phyloP scores from a whole-genome alignment of 2,329 filamentous ascomycete genomes.

The Trichoderma polysporum region DNA sequence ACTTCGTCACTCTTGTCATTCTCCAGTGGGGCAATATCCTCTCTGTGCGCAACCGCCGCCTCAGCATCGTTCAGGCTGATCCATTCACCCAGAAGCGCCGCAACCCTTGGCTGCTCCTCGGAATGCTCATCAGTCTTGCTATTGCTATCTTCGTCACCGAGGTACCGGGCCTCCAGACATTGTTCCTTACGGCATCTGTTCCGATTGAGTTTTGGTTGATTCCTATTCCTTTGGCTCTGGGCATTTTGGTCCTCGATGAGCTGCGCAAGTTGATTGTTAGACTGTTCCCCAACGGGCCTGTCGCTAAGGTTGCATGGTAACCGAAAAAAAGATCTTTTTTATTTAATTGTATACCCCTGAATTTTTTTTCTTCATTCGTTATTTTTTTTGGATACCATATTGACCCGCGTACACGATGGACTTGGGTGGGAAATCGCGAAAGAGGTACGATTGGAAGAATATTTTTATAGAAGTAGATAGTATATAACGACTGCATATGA shows the following conservation, averaged over 20 bases:
- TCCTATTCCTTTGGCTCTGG: constrained; percentile 50
- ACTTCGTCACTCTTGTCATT: constrained; percentile 55
- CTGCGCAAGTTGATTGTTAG: constrained; percentile 50
- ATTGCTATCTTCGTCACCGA: constrained; percentile 57
- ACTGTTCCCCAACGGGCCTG: constrained; percentile 42
- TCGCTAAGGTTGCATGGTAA: constrained; percentile 53
- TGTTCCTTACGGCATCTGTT: constrained; percentile 50
- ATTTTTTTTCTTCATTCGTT: not conserved
- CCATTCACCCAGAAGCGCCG: constrained; percentile 47
- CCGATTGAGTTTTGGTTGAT: constrained; percentile 54
- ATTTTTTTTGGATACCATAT: not conserved
- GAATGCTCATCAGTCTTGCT: constrained; percentile 46
- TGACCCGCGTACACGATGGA: not conserved
- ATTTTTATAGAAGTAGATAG: not conserved
- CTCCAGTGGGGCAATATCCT: constrained; percentile 56
- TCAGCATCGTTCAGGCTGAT: constrained; percentile 53
- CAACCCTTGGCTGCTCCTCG: constrained; percentile 50
- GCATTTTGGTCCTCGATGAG: constrained; percentile 53
- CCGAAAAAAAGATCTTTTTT: not conserved
- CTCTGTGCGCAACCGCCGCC: constrained; percentile 49
- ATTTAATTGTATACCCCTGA: not conserved
- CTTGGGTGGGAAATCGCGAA: not conserved
- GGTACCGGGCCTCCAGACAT: constrained; percentile 46
- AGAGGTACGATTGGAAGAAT: not conserved
- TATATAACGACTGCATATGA: constrained; percentile 2